Conservation (phyloP, 768 basidiomycete genomes). For the Termitomyces sp. region DNA sequence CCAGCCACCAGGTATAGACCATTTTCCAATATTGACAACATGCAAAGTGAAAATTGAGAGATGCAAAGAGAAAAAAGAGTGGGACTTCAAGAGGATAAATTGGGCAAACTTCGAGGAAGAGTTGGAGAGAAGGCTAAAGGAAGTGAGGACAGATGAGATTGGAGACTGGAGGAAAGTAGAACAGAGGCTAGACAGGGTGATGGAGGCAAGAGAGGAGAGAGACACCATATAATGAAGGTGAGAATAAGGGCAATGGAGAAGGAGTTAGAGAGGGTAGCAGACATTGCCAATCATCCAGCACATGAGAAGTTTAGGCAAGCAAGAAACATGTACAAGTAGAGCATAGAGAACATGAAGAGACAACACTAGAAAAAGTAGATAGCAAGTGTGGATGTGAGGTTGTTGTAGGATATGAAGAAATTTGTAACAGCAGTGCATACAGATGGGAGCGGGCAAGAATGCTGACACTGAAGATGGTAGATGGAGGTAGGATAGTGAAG, state of each 20-base stretch:
- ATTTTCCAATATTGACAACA: background rate
- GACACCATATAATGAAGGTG: background rate
- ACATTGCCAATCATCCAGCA: conserved; percentile 11
- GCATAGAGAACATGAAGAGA: conserved; percentile 13
- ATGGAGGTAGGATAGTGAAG: background rate
- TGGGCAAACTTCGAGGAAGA: background rate
- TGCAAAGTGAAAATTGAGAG: background rate
- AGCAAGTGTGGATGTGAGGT: background rate
- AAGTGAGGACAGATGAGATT: background rate
- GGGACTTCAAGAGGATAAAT: background rate
- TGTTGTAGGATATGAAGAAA: conserved; percentile 20
- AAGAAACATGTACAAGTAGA: background rate
- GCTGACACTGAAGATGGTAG: background rate
- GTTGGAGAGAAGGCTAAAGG: background rate
- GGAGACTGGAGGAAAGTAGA: too few relatives aligned
- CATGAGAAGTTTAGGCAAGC: conserved; percentile 9
- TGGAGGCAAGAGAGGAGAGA: background rate
- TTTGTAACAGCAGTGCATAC: conserved; percentile 13
- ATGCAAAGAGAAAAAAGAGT: background rate
- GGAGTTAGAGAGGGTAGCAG: background rate
- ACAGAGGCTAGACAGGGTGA: background rate
- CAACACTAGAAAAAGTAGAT: background rate
- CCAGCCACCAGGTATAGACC: background rate
- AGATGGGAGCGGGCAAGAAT: conserved; percentile 17
- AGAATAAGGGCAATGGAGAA: background rate